These are phyloP conservation scores for Starmerella floricola DNA, from an alignment of 805 yeast genomes.

Conservation along the genomic window DNA sequence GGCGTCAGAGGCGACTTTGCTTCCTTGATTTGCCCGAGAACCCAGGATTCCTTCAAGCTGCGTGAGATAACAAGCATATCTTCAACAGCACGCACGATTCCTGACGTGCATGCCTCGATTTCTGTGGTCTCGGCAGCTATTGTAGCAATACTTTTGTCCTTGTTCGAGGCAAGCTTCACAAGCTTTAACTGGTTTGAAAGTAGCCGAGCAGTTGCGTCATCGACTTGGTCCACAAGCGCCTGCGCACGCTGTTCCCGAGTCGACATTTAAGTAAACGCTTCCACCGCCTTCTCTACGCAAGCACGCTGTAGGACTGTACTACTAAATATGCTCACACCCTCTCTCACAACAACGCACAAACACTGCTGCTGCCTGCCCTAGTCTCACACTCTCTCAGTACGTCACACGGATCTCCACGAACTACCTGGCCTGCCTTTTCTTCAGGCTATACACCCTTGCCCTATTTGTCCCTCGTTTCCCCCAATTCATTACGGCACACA, in stretches of 20 bases:
- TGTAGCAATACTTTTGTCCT: conserved; percentile 27
- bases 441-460: too few relatives aligned
- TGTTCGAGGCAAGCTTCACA: conserved; percentile 19
- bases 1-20: conserved; percentile 1
- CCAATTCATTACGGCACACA: too few relatives aligned
- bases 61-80: conserved; percentile 32
- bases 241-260: conserved; percentile 20
- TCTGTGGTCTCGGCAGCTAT: conserved; percentile 32
- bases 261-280: conserved; percentile 7
- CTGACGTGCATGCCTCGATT: conserved; percentile 30
- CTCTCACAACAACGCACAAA: too few relatives aligned
- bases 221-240: conserved; percentile 21
- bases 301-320: too few relatives aligned
- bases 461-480: too few relatives aligned
- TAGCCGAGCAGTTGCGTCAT: conserved; percentile 23
- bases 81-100: conserved; percentile 30
- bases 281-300: too few relatives aligned
- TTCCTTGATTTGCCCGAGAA: conserved; percentile 30
- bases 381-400: too few relatives aligned
- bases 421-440: too few relatives aligned
- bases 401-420: too few relatives aligned
- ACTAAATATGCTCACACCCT: too few relatives aligned
- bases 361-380: too few relatives aligned
- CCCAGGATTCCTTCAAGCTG: conserved; percentile 34
- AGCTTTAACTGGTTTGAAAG: conserved; percentile 21